phyloP scores from a whole-genome alignment of 106 monocot species.

The Dioscorea dumetorum region DNA sequence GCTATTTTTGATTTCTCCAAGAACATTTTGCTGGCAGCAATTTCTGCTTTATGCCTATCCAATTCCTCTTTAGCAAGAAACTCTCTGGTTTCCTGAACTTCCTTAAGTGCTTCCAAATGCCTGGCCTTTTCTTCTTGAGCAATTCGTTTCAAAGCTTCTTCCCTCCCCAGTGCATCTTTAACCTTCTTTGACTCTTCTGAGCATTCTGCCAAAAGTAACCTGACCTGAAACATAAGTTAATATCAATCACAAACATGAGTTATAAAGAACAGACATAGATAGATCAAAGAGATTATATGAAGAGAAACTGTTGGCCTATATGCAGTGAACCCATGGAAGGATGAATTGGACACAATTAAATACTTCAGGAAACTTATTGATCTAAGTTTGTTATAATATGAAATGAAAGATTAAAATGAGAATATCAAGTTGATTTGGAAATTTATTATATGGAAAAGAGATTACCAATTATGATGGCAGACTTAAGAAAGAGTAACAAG shows the following conservation, averaged over 20 bases:
- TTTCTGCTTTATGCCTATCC: constrained; percentile 43
- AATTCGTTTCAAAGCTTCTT: constrained; percentile 27
- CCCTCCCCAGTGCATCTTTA: constrained; percentile 44
- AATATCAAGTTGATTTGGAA: too few species aligned
- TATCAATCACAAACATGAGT: neutral
- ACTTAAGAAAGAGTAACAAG: too few species aligned
- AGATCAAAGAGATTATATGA: neutral
- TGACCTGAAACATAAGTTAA: constrained; percentile 32
- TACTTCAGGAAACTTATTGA: neutral
- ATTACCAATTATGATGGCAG: too few species aligned
- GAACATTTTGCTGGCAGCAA: constrained; percentile 24
- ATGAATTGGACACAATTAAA: neutral
- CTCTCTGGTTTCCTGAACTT: constrained; percentile 36
- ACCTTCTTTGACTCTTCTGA: constrained; percentile 50
- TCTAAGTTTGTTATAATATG: neutral
- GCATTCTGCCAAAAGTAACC: constrained; percentile 43
- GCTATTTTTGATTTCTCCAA: constrained; percentile 34
- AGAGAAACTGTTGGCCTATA: neutral
- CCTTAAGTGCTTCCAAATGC: constrained; percentile 40
- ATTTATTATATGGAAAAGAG: too few species aligned
- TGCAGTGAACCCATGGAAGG: too few species aligned
- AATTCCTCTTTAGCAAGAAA: constrained; percentile 36
- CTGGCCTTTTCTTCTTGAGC: constrained; percentile 53
- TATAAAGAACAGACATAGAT: neutral
- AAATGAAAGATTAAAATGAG: neutral